Evolutionary conservation across 192 early-diverging fungal species (phyloP).

Genomic region (Entomortierella parvispora): DNA sequence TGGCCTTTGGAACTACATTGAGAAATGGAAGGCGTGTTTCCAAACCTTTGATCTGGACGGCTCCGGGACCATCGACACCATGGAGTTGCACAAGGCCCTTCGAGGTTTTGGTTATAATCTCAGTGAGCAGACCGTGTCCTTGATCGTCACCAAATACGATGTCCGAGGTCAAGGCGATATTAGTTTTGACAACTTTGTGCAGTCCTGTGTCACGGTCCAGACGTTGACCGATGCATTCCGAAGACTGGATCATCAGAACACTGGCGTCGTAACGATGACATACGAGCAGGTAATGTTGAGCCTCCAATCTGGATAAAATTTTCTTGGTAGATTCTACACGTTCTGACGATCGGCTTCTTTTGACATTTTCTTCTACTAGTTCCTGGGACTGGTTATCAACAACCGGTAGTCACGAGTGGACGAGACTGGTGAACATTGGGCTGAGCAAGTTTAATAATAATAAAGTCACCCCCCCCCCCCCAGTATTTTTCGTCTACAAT

Average conservation of each 20-base stretch:
- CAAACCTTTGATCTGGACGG: conserved; percentile 71
- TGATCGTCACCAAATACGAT: conserved; percentile 57
- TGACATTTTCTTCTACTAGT: conserved; percentile 8
- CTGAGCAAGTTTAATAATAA: background rate
- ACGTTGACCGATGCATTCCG: conserved; percentile 70
- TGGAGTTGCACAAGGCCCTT: conserved; percentile 47
- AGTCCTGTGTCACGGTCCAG: conserved; percentile 72
- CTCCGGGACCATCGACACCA: conserved; percentile 71
- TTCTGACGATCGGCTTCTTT: background rate
- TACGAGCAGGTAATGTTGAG: conserved; percentile 57
- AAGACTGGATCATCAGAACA: conserved; percentile 63
- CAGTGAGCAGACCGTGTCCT: conserved; percentile 29
- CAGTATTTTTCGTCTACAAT: background rate
- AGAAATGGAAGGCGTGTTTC: conserved; percentile 78
- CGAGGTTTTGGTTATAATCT: conserved; percentile 55
- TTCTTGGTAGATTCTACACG: too few relatives aligned
- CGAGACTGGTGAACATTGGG: too few relatives aligned
- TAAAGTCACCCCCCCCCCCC: background rate
- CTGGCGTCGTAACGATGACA: conserved; percentile 69
- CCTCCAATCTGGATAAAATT: too few relatives aligned
- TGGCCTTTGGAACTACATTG: conserved; percentile 75
- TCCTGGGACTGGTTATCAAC: conserved; percentile 45
- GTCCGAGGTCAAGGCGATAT: conserved; percentile 55
- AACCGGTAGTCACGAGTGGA: conserved; percentile 26
- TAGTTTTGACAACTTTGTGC: conserved; percentile 56